Evolutionary conservation across 1,284 basidiomycete species (phyloP), one percentile per base, ranked within the genome.

Genomic region (Tilletia walkeri): DNA sequence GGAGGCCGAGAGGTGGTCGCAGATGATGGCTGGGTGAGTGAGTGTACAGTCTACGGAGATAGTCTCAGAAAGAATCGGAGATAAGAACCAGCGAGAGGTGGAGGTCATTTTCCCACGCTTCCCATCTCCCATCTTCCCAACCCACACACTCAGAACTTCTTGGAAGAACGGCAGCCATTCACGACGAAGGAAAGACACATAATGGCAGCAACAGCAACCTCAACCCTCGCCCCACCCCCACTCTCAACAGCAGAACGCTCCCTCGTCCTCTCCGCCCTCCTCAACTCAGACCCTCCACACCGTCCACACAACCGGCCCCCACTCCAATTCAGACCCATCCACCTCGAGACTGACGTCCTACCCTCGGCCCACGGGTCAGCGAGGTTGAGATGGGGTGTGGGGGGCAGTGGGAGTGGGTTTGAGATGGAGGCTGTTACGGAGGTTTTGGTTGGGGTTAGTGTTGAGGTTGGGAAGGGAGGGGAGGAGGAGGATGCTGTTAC

Each of bases 381-480:
- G 9, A 70, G 70, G 14, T 73, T 80, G 54, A 70, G 67, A 16
- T 68, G 81, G 1, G 79, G 78, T 5, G 78, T 76, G 14, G 50
- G 50, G 18, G 59, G 10, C 0, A 20, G 34, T 38, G 59, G 59
- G 16, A 36, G 59, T 7, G 59, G 59, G 36, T 63, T 38, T 16
- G 59, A 63, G 16, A 38, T 38, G 59, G 59, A 63, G 59, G 36
- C 59, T 10, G 59, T 63, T 45, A 82, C 80, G 10, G 74, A 79
- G 36, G 76, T 80, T 63, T 63, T 77, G 24, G 79, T 80, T 41
- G 80, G 77, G 34, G 72, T 82, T 67, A 82, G 78, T 66, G 75
- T 76, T 14, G 79, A 82, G 66, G 75, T 79, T 30, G 70, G 71
- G 18, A 71, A 75, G 53, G 76, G 73, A 20, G 66, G 72, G 48